These are phyloP conservation scores for Cunninghamia lanceolata DNA, from an alignment of 75 land plant species.

Conservation along the genomic window DNA sequence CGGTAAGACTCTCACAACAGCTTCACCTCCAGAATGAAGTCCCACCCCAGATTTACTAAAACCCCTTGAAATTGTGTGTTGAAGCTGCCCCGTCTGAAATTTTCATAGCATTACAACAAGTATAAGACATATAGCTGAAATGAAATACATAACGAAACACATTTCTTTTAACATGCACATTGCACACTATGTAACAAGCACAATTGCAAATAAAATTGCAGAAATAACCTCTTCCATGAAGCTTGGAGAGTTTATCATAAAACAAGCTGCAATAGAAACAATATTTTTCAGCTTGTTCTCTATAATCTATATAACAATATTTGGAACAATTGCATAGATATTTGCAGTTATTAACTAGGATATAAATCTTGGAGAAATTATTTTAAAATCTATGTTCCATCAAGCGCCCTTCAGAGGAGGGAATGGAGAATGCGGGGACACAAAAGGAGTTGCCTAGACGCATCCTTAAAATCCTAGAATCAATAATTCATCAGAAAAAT, in stretches of 20 bases:
- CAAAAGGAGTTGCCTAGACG: not conserved
- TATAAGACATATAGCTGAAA: not conserved
- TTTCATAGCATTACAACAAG: not conserved
- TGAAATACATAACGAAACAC: not conserved
- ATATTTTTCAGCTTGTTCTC: not conserved
- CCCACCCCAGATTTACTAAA: constrained; percentile 50
- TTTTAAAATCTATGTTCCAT: not conserved
- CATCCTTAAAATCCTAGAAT: too few relatives aligned
- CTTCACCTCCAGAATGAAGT: constrained; percentile 64
- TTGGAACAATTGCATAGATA: not conserved
- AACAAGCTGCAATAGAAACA: not conserved
- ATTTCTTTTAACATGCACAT: not conserved
- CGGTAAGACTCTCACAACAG: constrained; percentile 54
- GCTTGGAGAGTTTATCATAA: not conserved
- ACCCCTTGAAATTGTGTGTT: constrained; percentile 58
- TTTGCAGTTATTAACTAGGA: not conserved
- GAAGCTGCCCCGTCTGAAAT: constrained; percentile 59
- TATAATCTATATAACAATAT: not conserved
- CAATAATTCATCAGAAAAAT: too few relatives aligned
- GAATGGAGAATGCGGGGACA: not conserved
- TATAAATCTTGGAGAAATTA: not conserved
- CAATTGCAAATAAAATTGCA: not conserved
- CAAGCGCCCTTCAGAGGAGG: not conserved
- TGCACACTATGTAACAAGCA: not conserved
- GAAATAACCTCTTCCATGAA: not conserved